Evolutionary conservation across 495 filamentous ascomycete genomes (phyloP).

Genomic region (Xylaria telfairii): DNA sequence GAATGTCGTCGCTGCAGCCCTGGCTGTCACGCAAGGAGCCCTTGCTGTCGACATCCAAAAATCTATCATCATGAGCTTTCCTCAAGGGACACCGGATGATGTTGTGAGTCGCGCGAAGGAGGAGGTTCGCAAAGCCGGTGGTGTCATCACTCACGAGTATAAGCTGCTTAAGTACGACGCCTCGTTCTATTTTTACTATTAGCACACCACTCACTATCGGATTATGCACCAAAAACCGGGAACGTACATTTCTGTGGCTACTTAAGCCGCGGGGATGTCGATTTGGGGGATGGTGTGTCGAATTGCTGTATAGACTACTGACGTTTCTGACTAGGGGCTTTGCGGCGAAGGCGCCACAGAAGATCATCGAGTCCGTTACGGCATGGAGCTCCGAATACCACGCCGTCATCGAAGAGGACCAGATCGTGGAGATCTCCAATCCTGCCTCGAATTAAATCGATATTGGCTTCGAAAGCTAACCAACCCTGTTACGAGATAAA

Average conservation of each 20-base stretch:
- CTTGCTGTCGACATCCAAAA: slow-evolving; percentile 65
- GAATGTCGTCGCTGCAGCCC: slow-evolving; percentile 58
- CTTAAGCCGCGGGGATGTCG: slow-evolving; percentile 2
- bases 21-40: slow-evolving; percentile 61
- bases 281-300: neutral
- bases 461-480: neutral
- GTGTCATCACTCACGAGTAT: slow-evolving; percentile 63
- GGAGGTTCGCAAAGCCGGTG: slow-evolving; percentile 69
- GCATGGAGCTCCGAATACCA: slow-evolving; percentile 67
- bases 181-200: neutral
- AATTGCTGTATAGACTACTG: slow-evolving; percentile 5
- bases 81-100: slow-evolving; percentile 70
- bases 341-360: slow-evolving; percentile 71
- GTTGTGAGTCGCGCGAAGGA: slow-evolving; percentile 73
- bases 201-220: neutral
- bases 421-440: slow-evolving; percentile 55
- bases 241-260: neutral
- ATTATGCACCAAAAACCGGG: neutral
- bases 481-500: slow-evolving; percentile 13
- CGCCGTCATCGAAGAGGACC: slow-evolving; percentile 78
- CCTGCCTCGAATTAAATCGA: slow-evolving; percentile 12
- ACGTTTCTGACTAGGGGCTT: slow-evolving; percentile 64
- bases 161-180: slow-evolving; percentile 61
- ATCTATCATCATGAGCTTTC: slow-evolving; percentile 79
- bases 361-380: slow-evolving; percentile 72